phyloP scores from a whole-genome alignment of 768 basidiomycete species.

The Amanita fuliginea region DNA sequence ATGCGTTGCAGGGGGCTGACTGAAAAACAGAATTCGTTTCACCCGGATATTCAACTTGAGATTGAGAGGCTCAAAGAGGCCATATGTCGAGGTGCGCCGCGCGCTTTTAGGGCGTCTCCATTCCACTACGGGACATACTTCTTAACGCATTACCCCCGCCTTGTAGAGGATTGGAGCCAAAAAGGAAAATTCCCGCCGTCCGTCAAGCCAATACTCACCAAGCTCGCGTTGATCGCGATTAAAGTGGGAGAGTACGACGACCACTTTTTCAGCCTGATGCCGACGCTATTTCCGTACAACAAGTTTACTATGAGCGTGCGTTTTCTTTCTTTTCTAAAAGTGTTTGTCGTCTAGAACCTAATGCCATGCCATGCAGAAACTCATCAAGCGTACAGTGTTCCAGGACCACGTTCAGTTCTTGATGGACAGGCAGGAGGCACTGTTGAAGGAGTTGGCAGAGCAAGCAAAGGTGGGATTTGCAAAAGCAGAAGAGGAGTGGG shows the following conservation, averaged over 20 bases:
- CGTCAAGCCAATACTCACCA: slow-evolving; percentile 62
- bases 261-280: slow-evolving; percentile 84
- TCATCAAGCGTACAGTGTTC: slow-evolving; percentile 86
- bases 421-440: slow-evolving; percentile 52
- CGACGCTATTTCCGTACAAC: slow-evolving; percentile 86
- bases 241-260: slow-evolving; percentile 85
- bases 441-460: slow-evolving; percentile 50
- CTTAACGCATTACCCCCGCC: not conserved
- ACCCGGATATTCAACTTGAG: slow-evolving; percentile 52
- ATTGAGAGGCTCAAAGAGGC: slow-evolving; percentile 49
- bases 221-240: slow-evolving; percentile 70
- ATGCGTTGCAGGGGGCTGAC: not conserved
- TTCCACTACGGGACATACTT: not conserved
- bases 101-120: too few relatives aligned
- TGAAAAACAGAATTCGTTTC: slow-evolving; percentile 46
- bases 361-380: slow-evolving; percentile 46
- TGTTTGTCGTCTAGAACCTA: not conserved
- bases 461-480: slow-evolving; percentile 56
- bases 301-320: slow-evolving; percentile 84
- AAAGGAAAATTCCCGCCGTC: slow-evolving; percentile 86
- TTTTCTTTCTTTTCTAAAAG: slow-evolving; percentile 7
- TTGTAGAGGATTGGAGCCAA: slow-evolving; percentile 59
- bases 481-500: slow-evolving; percentile 69
- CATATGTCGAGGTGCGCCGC: slow-evolving; percentile 43
- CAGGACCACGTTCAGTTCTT: slow-evolving; percentile 59